phyloP scores from a whole-genome alignment of 208 protist species.

The Trypanosoma theileri region DNA sequence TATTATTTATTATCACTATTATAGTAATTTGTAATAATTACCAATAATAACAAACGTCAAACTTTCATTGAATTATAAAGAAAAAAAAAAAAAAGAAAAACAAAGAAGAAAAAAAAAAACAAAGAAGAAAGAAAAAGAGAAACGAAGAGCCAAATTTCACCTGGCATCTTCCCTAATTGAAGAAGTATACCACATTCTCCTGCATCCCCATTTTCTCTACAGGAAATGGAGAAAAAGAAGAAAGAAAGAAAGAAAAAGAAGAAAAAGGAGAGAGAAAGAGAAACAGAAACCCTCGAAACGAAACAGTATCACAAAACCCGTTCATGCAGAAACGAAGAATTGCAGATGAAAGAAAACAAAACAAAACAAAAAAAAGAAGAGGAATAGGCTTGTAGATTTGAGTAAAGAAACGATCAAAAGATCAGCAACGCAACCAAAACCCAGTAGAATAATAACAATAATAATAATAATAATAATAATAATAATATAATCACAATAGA shows the following conservation, averaged over 20 bases:
- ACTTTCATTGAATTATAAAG: background rate
- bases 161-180: background rate
- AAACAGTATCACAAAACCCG: background rate
- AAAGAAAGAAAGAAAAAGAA: background rate
- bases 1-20: no score
- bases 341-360: background rate
- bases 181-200: background rate
- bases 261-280: background rate
- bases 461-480: background rate
- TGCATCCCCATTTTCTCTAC: background rate
- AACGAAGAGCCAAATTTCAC: background rate
- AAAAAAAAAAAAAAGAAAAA: background rate
- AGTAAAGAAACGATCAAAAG: background rate
- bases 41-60: no score
- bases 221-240: background rate
- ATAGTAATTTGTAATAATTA: no score
- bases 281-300: no score
- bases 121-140: background rate
- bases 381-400: background rate
- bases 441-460: background rate
- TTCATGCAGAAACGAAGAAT: background rate
- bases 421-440: background rate
- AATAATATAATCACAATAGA: background rate
- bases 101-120: background rate
- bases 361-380: conserved; percentile 17